Conservation (phyloP, 768 basidiomycete genomes). For the Cyclocybe cylindracea region DNA sequence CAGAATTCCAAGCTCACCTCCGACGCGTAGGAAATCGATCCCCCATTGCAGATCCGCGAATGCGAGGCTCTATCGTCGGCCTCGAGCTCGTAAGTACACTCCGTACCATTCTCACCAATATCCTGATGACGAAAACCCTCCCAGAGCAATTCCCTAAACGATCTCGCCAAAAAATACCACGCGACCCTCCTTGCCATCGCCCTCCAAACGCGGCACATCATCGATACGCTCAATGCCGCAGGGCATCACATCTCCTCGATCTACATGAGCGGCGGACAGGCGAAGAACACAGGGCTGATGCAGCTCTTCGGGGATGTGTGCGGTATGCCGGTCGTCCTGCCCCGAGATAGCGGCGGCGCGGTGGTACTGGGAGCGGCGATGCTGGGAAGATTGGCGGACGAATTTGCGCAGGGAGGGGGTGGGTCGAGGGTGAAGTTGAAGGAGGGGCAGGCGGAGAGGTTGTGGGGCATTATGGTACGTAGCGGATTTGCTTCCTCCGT, state of each 20-base stretch:
- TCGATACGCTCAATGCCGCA: slow-evolving; percentile 82
- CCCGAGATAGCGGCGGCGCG: slow-evolving; percentile 71
- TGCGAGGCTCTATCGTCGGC: slow-evolving; percentile 91
- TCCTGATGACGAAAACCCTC: neutral
- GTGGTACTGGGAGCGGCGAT: slow-evolving; percentile 95
- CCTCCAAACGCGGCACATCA: slow-evolving; percentile 91
- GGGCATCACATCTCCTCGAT: slow-evolving; percentile 84
- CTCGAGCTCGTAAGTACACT: slow-evolving; percentile 63
- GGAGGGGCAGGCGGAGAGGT: slow-evolving; percentile 55
- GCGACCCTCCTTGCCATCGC: slow-evolving; percentile 92
- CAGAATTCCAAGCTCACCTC: neutral
- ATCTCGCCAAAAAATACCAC: slow-evolving; percentile 90
- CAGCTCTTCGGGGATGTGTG: slow-evolving; percentile 87
- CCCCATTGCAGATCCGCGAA: slow-evolving; percentile 92
- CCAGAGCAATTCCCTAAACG: slow-evolving; percentile 70
- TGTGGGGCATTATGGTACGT: slow-evolving; percentile 93
- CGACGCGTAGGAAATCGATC: slow-evolving; percentile 81
- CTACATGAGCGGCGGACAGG: slow-evolving; percentile 94
- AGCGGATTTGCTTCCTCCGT: neutral
- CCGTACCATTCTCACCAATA: neutral
- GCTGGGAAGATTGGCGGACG: slow-evolving; percentile 85
- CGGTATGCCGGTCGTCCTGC: slow-evolving; percentile 79
- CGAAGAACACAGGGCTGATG: slow-evolving; percentile 88
- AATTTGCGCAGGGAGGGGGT: slow-evolving; percentile 31
- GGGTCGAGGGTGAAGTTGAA: slow-evolving; percentile 25